Evolutionary conservation across 2,329 filamentous ascomycete species (phyloP), one percentile per base, ranked within the genome.

Genomic region (Grosmannia serpens): DNA sequence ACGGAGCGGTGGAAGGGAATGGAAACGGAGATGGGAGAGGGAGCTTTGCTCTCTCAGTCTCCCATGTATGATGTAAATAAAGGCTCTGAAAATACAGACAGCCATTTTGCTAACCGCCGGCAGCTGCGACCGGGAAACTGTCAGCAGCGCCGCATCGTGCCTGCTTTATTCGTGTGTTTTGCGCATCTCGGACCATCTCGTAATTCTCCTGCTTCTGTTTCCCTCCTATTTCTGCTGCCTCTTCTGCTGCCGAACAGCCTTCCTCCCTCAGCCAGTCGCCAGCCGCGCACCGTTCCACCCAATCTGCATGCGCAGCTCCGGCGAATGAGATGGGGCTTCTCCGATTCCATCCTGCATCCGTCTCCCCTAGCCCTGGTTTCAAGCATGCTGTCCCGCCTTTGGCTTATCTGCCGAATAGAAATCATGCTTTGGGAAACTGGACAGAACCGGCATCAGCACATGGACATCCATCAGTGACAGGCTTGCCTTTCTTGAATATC

Each of bases 61-160:
- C 15, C 26, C 38, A 46, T 55, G 53, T 55, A 55, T 55, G 38
- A 46, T 55, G 53, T 55, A 55, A 55, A 55, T 26, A 38, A 44
- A 41, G 31, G 50, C 50, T 35, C 20, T 33, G 29, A 22, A 52
- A 52, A 52, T 29, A n/a, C 49, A 33, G 17, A 17, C 26, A n/a
- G 27, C 27, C 17, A 52, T 52, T 20, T 35, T 53, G 4, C 31
- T 31, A 29, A 17, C 47, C 22, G 44, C 24, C 10, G 13, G 26
- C 24, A 8, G 24, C 26, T 50, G 11, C 22, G 5, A 26, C 26
- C 47, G 24, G 47, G 11, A 27, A 5, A 26, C 4, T 10, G 20
- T 44, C 8, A 20, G 9, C 5, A 13, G 6, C 6, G 26, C 47
- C 13, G 5, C 47, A n/a, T 50, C 24, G 47, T n/a, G 20, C 47